These are phyloP conservation scores for Pleurotus citrinopileatus DNA, from an alignment of 768 basidiomycete genomes.

Conservation along the genomic window DNA sequence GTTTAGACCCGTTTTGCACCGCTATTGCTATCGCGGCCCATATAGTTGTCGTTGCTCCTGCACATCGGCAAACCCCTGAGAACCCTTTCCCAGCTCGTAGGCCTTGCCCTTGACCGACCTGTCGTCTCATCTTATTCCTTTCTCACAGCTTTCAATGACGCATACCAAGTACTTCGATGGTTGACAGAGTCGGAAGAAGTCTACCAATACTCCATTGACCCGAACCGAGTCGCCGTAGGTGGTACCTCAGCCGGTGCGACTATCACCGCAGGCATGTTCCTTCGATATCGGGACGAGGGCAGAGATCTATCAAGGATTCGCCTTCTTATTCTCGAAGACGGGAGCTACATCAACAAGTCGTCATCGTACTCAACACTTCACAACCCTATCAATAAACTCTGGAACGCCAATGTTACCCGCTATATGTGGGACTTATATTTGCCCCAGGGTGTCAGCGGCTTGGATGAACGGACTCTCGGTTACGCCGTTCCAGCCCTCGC, in stretches of 20 bases:
- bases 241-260: conserved; percentile 10
- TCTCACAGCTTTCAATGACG: conserved; percentile 10
- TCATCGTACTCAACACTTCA: conserved; percentile 7
- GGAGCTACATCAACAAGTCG: conserved; percentile 9
- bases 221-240: conserved; percentile 2
- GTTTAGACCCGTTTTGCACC: conserved; percentile 4
- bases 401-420: conserved; percentile 8
- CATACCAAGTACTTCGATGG: conserved; percentile 9
- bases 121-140: not conserved
- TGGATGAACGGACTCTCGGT: conserved; percentile 7
- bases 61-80: conserved; percentile 9
- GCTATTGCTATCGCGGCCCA: conserved; percentile 7
- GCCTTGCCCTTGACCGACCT: not conserved
- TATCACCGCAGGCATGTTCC: conserved; percentile 9
- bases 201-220: conserved; percentile 6
- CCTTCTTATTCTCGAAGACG: conserved; percentile 8
- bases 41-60: conserved; percentile 6
- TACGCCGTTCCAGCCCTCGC: conserved; percentile 10
- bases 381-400: conserved; percentile 12
- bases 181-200: conserved; percentile 3
- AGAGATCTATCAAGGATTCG: conserved; percentile 6
- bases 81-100: conserved; percentile 10
- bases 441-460: not conserved
- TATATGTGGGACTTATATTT: conserved; percentile 10
- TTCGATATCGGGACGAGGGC: conserved; percentile 8